phyloP scores from a whole-genome alignment of 2,329 filamentous ascomycete species.

The Metarhizium humberi region DNA sequence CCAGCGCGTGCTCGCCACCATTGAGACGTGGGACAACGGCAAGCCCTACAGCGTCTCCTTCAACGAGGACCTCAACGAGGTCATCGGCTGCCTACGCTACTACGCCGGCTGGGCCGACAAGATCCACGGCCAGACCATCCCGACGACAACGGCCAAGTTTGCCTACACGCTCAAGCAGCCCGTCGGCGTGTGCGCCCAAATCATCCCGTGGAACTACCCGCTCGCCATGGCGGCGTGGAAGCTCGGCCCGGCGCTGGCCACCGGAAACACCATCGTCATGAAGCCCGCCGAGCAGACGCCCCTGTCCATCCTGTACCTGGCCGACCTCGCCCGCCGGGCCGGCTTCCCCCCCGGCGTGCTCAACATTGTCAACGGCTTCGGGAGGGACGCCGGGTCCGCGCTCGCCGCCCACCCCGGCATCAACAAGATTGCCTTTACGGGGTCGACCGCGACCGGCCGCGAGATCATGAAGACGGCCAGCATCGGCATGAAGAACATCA shows the following conservation, averaged over 20 bases:
- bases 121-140: slow-evolving; percentile 67
- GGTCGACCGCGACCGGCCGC: slow-evolving; percentile 61
- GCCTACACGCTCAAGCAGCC: slow-evolving; percentile 69
- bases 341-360: slow-evolving; percentile 72
- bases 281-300: slow-evolving; percentile 62
- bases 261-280: slow-evolving; percentile 54
- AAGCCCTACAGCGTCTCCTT: slow-evolving; percentile 54
- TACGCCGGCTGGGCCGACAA: slow-evolving; percentile 76
- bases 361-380: slow-evolving; percentile 66
- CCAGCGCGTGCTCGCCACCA: slow-evolving; percentile 34
- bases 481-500: slow-evolving; percentile 57
- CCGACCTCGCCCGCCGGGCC: slow-evolving; percentile 57
- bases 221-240: slow-evolving; percentile 50
- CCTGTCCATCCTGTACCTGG: slow-evolving; percentile 56
- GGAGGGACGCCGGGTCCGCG: slow-evolving; percentile 57
- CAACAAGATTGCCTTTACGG: slow-evolving; percentile 73
- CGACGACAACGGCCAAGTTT: slow-evolving; percentile 57
- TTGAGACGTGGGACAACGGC: slow-evolving; percentile 79
- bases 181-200: slow-evolving; percentile 65
- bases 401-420: slow-evolving; percentile 59
- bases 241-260: slow-evolving; percentile 59
- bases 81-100: slow-evolving; percentile 49
- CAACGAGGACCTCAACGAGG: slow-evolving; percentile 52
- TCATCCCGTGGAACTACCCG: slow-evolving; percentile 70
- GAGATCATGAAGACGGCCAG: slow-evolving; percentile 69